Percentiles rank a stretch among this genome's conserved stretches.
Conservation (phyloP, 148 eudicot species). For the Chenopodium suecicum region DNA sequence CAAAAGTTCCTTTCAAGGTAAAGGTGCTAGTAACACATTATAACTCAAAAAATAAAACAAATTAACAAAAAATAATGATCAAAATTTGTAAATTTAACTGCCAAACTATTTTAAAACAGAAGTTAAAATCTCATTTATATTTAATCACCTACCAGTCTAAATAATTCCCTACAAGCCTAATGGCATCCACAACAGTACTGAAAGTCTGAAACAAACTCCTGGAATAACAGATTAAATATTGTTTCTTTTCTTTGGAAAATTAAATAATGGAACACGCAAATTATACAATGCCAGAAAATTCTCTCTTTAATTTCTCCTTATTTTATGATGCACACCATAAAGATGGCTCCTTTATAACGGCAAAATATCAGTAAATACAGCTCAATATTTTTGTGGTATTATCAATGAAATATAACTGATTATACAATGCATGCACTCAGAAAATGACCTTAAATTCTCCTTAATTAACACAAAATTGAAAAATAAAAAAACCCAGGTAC, state of each 20-base stretch:
- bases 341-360: neutral
- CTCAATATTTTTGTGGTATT: neutral
- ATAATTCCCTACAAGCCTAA: neutral
- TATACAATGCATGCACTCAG: constrained; percentile 9
- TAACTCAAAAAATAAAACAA: neutral
- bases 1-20: neutral
- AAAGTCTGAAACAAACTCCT: too few species aligned
- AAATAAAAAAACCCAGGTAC: neutral
- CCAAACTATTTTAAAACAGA: neutral
- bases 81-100: neutral
- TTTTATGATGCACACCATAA: neutral
- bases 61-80: neutral
- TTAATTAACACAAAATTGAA: neutral
- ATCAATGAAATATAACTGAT: neutral
- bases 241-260: neutral
- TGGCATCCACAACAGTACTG: neutral
- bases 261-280: neutral
- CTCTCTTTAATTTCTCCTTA: neutral
- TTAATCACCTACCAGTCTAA: too few species aligned
- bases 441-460: neutral
- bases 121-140: neutral
- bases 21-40: neutral
- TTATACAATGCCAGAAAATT: neutral
- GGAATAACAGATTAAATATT: too few species aligned
- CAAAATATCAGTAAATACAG: neutral